Conservation (phyloP, 306 rosid species). For the Crotalaria pallida region DNA sequence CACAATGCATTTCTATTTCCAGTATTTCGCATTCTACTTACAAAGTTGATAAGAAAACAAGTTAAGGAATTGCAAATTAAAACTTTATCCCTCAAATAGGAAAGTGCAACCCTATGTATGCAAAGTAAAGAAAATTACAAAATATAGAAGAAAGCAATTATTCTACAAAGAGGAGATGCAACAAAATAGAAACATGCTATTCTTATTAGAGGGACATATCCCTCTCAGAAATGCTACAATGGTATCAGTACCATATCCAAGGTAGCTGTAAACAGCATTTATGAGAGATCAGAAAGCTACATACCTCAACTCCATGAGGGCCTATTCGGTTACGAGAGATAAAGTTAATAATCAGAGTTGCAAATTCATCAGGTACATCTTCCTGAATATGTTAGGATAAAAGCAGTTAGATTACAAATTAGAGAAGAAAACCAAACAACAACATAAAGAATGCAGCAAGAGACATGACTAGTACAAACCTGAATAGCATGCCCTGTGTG, state of each 20-base stretch:
- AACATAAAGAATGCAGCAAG: not conserved
- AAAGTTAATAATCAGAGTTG: conserved; percentile 58
- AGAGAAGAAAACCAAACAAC: not conserved
- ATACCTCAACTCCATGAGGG: conserved; percentile 83
- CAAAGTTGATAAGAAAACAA: not conserved
- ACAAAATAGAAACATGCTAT: not conserved
- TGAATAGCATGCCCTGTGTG: conserved; percentile 97
- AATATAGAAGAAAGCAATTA: not conserved
- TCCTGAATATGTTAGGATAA: conserved; percentile 49
- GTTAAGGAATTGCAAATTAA: not conserved
- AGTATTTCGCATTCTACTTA: not conserved
- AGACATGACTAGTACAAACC: conserved; percentile 33
- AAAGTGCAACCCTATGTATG: not conserved
- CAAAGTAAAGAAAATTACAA: not conserved
- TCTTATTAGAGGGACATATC: not conserved
- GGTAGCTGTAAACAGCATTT: not conserved
- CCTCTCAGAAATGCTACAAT: not conserved
- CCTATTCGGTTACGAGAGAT: conserved; percentile 80
- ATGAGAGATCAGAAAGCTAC: conserved; percentile 25
- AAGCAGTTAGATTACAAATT: conserved; percentile 13
- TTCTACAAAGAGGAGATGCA: not conserved
- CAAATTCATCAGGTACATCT: conserved; percentile 91
- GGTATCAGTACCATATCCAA: not conserved
- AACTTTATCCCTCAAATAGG: not conserved
- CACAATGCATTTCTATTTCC: not conserved